Percentiles rank a stretch among this genome's conserved stretches.
phyloP scores from a whole-genome alignment of 176 grass and related monocot genomes.

The Zizania latifolia region DNA sequence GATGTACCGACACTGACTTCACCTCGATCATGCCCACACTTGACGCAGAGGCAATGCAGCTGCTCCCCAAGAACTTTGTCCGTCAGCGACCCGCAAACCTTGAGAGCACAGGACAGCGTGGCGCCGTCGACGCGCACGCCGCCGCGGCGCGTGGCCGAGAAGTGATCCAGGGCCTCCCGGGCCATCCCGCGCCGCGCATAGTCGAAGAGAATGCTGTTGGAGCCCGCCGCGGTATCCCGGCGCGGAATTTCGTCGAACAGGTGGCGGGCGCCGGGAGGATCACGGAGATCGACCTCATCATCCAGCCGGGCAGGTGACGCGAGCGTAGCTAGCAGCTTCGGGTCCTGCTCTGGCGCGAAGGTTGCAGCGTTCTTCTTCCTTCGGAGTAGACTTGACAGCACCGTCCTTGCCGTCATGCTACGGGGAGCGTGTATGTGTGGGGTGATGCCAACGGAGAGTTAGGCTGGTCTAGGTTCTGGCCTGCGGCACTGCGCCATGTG shows the following conservation, averaged over 20 bases:
- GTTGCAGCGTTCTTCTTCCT: neutral
- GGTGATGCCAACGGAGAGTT: neutral
- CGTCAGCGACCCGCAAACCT: conserved; percentile 15
- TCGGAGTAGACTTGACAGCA: neutral
- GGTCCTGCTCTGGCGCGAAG: neutral
- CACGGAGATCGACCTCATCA: neutral
- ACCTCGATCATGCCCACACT: conserved; percentile 14
- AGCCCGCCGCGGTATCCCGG: neutral
- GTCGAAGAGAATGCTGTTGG: neutral
- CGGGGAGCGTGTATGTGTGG: neutral
- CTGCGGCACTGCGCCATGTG: neutral
- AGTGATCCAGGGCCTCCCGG: conserved; percentile 18
- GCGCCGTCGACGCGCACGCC: neutral
- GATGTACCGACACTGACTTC: conserved; percentile 32
- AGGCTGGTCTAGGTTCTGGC: neutral
- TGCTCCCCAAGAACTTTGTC: conserved; percentile 35
- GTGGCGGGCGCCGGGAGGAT: neutral
- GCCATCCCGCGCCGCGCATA: neutral
- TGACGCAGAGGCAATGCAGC: conserved; percentile 48
- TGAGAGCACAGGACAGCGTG: conserved; percentile 28
- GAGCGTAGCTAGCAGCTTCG: neutral
- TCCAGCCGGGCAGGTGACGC: neutral
- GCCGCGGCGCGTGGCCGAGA: neutral
- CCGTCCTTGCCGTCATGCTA: conserved; percentile 3
- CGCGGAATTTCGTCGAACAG: conserved; percentile 43